A percentile compares a stretch with the other conserved stretches of the same genome.
phyloP scores from a whole-genome alignment of 352 stramenopile genomes.

The Phytophthora rubi region DNA sequence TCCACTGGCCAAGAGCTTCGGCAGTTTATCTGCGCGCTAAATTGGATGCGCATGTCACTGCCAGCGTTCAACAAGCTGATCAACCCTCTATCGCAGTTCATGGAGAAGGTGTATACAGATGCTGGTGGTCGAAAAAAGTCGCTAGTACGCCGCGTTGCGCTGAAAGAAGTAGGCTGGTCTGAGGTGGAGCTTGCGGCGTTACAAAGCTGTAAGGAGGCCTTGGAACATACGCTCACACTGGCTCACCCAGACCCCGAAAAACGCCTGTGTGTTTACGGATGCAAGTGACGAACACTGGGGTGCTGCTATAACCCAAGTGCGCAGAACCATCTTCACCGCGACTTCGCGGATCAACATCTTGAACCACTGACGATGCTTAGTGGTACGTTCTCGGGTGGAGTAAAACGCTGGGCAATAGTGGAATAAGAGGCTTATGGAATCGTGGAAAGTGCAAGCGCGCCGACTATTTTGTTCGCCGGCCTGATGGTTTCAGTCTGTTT shows the following conservation, averaged over 20 bases:
- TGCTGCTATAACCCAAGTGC: constrained; percentile 8
- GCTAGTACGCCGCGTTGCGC: background rate
- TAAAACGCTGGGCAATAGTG: constrained; percentile 10
- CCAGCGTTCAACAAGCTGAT: constrained; percentile 14
- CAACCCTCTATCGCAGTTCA: background rate
- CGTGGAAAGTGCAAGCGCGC: constrained; percentile 6
- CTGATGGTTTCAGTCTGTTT: constrained; percentile 14
- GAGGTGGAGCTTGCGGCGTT: background rate
- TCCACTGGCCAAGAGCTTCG: constrained; percentile 11
- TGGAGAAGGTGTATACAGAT: constrained; percentile 9
- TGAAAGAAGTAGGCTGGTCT: background rate
- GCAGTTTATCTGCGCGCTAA: constrained; percentile 9
- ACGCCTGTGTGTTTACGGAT: constrained; percentile 7
- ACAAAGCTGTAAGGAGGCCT: background rate
- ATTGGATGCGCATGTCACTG: constrained; percentile 8
- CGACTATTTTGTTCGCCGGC: constrained; percentile 14
- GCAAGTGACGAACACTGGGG: constrained; percentile 10
- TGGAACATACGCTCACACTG: constrained; percentile 2
- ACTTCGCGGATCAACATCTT: constrained; percentile 10
- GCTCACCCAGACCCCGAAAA: constrained; percentile 2
- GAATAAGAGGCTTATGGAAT: constrained; percentile 18
- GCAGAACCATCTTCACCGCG: background rate
- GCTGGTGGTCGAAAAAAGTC: constrained; percentile 8
- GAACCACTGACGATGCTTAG: constrained; percentile 14
- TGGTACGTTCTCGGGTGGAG: constrained; percentile 6